phyloP scores from a whole-genome alignment of 192 early-diverging fungal species.

The Backusella sp. region DNA sequence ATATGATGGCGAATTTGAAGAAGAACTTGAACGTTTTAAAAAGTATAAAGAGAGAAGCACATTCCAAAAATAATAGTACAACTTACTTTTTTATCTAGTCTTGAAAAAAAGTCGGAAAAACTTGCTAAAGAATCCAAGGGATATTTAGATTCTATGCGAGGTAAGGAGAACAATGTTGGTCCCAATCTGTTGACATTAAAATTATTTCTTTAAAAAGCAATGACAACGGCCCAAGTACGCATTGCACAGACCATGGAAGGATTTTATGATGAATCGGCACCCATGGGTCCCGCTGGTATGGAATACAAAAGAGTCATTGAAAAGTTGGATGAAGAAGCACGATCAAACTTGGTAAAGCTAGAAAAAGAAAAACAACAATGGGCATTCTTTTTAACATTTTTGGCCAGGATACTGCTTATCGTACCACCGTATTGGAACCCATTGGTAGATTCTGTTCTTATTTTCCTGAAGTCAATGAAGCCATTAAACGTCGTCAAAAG shows the following conservation, averaged over 20 bases:
- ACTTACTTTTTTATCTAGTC: slow-evolving; percentile 39
- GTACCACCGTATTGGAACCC: slow-evolving; percentile 87
- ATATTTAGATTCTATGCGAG: slow-evolving; percentile 82
- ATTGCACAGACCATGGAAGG: slow-evolving; percentile 87
- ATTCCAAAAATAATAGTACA: not conserved
- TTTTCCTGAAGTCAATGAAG: slow-evolving; percentile 93
- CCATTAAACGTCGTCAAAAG: slow-evolving; percentile 84
- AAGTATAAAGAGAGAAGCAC: slow-evolving; percentile 21
- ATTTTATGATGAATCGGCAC: slow-evolving; percentile 84
- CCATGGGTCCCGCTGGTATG: slow-evolving; percentile 68
- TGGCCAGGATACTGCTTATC: slow-evolving; percentile 74
- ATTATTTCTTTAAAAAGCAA: slow-evolving; percentile 43
- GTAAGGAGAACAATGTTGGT: slow-evolving; percentile 35
- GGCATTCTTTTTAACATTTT: not conserved
- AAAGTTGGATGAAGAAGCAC: slow-evolving; percentile 76
- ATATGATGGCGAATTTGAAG: slow-evolving; percentile 63
- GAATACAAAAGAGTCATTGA: slow-evolving; percentile 85
- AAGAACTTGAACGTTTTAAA: slow-evolving; percentile 37
- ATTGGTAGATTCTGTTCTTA: slow-evolving; percentile 81
- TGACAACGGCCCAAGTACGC: slow-evolving; percentile 80
- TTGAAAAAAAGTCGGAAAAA: slow-evolving; percentile 80
- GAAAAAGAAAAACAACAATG: not conserved
- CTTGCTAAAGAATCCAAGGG: slow-evolving; percentile 91
- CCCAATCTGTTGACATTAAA: not conserved
- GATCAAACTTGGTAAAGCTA: slow-evolving; percentile 68